phyloP scores from a whole-genome alignment of 2,329 filamentous ascomycete genomes.

The Endothia cerciana region DNA sequence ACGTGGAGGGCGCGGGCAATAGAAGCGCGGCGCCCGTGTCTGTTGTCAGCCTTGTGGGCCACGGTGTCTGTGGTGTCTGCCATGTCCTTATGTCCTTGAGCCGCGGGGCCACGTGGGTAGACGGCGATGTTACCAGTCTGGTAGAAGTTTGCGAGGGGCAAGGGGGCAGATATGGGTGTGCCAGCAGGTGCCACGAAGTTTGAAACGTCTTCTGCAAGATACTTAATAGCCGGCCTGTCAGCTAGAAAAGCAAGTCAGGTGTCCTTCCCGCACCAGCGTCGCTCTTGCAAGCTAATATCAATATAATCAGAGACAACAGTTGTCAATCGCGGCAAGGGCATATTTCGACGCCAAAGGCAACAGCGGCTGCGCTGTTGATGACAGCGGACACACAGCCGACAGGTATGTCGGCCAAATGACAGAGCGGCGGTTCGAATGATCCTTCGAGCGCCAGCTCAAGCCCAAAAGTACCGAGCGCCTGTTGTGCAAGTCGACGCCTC shows the following conservation, averaged over 20 bases:
- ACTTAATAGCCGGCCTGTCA: neutral
- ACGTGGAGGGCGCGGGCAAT: conserved; percentile 28
- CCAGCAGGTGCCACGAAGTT: neutral
- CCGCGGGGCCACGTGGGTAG: neutral
- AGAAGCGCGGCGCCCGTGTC: conserved; percentile 23
- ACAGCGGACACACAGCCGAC: conserved; percentile 1
- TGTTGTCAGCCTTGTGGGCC: conserved; percentile 14
- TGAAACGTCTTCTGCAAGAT: neutral
- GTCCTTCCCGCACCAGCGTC: neutral
- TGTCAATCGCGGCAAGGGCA: neutral
- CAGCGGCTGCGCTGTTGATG: conserved; percentile 11
- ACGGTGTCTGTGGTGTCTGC: conserved; percentile 20
- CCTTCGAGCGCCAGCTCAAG: neutral
- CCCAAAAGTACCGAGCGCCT: conserved; percentile 7
- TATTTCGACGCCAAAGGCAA: neutral
- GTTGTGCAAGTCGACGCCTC: conserved; percentile 10
- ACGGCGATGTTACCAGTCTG: neutral
- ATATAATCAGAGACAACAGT: conserved; percentile 2
- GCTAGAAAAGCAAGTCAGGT: neutral
- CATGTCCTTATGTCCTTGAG: conserved; percentile 22
- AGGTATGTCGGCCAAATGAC: neutral
- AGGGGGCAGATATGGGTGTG: neutral
- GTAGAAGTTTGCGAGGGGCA: neutral
- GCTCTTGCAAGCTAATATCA: neutral
- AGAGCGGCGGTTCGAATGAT: neutral